phyloP scores from a whole-genome alignment of 495 filamentous ascomycete species.

The Glonium stellatum region DNA sequence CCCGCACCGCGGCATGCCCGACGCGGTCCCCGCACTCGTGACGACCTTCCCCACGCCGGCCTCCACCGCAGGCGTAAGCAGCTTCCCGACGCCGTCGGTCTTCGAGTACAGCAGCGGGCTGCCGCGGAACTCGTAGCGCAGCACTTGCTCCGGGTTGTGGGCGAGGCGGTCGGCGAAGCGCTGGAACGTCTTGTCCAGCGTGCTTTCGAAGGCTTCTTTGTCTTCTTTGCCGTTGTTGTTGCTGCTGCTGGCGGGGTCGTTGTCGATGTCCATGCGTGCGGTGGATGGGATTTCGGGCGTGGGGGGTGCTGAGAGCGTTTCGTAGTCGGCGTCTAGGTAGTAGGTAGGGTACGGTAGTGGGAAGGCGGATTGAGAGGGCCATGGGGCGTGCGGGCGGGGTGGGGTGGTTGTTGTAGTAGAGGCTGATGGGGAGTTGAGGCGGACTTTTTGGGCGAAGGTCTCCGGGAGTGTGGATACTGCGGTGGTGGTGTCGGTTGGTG shows the following conservation, averaged over 20 bases:
- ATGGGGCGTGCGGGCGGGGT: conserved; percentile 50
- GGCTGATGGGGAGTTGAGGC: conserved; percentile 43
- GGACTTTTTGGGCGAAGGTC: conserved; percentile 65
- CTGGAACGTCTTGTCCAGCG: conserved; percentile 82
- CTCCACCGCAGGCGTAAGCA: conserved; percentile 42
- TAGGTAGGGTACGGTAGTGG: conserved; percentile 66
- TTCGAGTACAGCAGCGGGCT: conserved; percentile 74
- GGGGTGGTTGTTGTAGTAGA: conserved; percentile 31
- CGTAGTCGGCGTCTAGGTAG: conserved; percentile 89
- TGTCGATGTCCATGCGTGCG: conserved; percentile 50
- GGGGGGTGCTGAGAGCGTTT: conserved; percentile 58
- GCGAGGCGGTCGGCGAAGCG: conserved; percentile 78
- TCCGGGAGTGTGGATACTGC: conserved; percentile 46
- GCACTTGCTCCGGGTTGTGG: conserved; percentile 89
- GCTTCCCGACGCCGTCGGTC: conserved; percentile 62
- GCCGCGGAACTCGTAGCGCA: conserved; percentile 86
- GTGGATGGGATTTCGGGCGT: conserved; percentile 38
- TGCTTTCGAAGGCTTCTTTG: conserved; percentile 76
- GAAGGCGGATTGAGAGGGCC: conserved; percentile 60
- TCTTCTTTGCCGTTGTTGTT: conserved; percentile 53
- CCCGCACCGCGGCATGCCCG: conserved; percentile 62
- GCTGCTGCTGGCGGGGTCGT: conserved; percentile 35
- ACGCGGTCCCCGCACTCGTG: conserved; percentile 26
- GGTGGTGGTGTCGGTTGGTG: conserved; percentile 32
- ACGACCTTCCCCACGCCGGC: conserved; percentile 27